Conservation (phyloP, 2,329 filamentous ascomycete genomes). For the Colletotrichum liaoningense region DNA sequence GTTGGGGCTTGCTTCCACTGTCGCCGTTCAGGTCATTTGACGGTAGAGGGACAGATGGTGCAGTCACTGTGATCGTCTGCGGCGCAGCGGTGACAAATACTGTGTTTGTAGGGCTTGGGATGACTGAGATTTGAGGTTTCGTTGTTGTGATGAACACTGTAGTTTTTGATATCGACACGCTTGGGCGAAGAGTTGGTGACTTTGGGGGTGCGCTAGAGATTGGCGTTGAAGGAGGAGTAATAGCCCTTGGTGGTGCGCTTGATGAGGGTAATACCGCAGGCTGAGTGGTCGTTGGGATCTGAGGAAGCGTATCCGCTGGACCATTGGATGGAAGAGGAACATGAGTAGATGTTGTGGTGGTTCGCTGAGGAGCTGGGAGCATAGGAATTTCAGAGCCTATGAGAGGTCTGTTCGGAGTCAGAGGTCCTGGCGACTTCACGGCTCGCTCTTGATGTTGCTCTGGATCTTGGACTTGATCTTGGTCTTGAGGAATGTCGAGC, state of each 20-base stretch:
- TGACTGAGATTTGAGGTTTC: not conserved
- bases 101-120: not conserved
- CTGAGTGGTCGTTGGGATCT: too few relatives aligned
- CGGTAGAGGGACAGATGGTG: not conserved
- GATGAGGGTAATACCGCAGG: too few relatives aligned
- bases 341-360: not conserved
- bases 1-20: not conserved
- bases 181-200: too few relatives aligned
- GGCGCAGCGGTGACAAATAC: not conserved
- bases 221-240: too few relatives aligned
- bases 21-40: not conserved
- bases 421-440: not conserved
- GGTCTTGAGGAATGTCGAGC: not conserved
- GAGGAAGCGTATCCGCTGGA: too few relatives aligned
- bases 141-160: too few relatives aligned
- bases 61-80: not conserved
- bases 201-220: not conserved
- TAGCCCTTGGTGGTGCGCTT: too few relatives aligned
- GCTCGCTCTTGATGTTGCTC: not conserved
- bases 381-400: not conserved
- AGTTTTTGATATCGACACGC: too few relatives aligned
- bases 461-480: not conserved
- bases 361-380: not conserved
- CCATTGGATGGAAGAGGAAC: not conserved
- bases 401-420: constrained; percentile 3